These are phyloP conservation scores for Clohesyomyces aquaticus DNA, from an alignment of 495 filamentous ascomycete genomes.

Conservation along the genomic window DNA sequence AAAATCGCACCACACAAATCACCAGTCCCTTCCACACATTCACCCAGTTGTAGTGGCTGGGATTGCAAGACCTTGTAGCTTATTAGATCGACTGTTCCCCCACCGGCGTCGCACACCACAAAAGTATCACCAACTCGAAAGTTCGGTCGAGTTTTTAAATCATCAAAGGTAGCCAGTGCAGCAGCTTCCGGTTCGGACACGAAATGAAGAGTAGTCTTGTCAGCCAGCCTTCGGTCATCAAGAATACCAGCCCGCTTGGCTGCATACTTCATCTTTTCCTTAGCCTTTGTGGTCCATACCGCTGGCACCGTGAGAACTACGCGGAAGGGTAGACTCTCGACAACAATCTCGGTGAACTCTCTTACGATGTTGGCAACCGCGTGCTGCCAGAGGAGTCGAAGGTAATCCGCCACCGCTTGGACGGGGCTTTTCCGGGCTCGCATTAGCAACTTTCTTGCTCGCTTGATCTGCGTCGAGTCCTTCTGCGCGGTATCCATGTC, in stretches of 20 bases:
- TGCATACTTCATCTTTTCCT: conserved; percentile 20
- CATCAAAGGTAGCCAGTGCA: conserved; percentile 23
- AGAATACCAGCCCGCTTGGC: conserved; percentile 29
- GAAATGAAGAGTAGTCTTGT: conserved; percentile 22
- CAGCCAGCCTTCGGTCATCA: conserved; percentile 9
- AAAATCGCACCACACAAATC: conserved; percentile 30
- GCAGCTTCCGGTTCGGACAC: conserved; percentile 35
- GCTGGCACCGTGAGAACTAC: conserved; percentile 35
- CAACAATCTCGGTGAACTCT: neutral
- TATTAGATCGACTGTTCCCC: conserved; percentile 36
- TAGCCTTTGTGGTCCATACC: conserved; percentile 28
- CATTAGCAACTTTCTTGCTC: conserved; percentile 10
- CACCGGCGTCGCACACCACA: conserved; percentile 33
- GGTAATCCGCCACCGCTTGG: conserved; percentile 28
- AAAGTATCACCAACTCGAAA: conserved; percentile 15
- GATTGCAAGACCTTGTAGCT: conserved; percentile 24
- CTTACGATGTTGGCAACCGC: conserved; percentile 14
- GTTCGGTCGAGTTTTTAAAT: conserved; percentile 12
- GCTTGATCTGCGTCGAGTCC: conserved; percentile 1
- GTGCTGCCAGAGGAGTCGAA: conserved; percentile 27
- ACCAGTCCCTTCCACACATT: conserved; percentile 24
- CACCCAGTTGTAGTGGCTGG: conserved; percentile 24
- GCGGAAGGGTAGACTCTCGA: conserved; percentile 15
- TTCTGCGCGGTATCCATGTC: conserved; percentile 8
- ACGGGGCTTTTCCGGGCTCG: conserved; percentile 8